A percentile compares a stretch with the other conserved stretches of the same genome.
These are phyloP conservation scores for Beauveria sp. DNA, from an alignment of 2,329 filamentous ascomycete species.

Conservation along the genomic window DNA sequence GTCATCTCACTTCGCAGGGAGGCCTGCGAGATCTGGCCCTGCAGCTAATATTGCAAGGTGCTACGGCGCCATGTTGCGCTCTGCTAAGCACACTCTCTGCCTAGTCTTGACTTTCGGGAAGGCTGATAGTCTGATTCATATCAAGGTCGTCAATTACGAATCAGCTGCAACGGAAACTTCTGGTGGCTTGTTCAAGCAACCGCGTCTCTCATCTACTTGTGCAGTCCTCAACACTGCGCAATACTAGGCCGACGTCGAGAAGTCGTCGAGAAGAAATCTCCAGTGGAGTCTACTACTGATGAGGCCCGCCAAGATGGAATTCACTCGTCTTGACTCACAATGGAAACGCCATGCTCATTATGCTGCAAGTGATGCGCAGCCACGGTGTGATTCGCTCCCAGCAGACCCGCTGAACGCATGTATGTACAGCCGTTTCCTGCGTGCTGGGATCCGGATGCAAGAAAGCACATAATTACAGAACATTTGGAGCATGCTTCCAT, in stretches of 20 bases:
- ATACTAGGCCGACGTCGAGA: not conserved
- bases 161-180: not conserved
- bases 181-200: not conserved
- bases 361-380: not conserved
- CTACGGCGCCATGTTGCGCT: not conserved
- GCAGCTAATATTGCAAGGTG: constrained; percentile 6
- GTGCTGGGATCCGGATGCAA: not conserved
- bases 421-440: not conserved
- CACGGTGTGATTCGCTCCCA: not conserved
- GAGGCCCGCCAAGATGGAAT: not conserved
- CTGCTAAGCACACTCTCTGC: not conserved
- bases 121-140: not conserved
- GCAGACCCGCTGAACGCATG: not conserved
- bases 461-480: not conserved
- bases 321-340: not conserved
- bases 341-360: not conserved
- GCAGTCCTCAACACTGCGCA: not conserved
- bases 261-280: not conserved
- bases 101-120: not conserved
- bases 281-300: not conserved
- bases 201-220: not conserved
- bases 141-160: not conserved
- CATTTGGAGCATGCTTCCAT: not conserved
- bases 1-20: not conserved
- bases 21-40: constrained; percentile 2